Percentiles rank a stretch among this genome's conserved stretches.
These are phyloP conservation scores for Viola pubescens DNA, from an alignment of 441 rosid species.

Conservation along the genomic window DNA sequence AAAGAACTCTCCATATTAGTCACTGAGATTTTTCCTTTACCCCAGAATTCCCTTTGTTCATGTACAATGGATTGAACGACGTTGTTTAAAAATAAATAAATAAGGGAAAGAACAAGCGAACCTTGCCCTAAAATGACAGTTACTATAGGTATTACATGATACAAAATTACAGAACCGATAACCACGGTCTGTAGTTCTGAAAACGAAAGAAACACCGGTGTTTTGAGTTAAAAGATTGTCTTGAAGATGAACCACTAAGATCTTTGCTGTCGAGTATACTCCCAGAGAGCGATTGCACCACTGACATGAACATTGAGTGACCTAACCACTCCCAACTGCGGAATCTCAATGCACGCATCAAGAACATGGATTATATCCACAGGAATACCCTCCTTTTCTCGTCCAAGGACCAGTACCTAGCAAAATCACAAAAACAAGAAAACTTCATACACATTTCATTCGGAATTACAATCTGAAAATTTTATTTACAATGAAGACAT, in stretches of 20 bases:
- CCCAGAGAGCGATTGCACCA: conserved; percentile 97
- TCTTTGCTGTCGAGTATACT: conserved; percentile 89
- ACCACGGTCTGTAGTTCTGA: no score
- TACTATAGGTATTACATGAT: neutral
- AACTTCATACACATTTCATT: neutral
- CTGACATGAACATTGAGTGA: conserved; percentile 96
- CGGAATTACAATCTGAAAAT: neutral
- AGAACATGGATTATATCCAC: conserved; percentile 84
- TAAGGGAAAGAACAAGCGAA: neutral
- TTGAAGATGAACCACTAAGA: conserved; percentile 28
- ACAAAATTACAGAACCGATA: neutral
- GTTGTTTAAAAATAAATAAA: neutral
- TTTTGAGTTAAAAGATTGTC: neutral
- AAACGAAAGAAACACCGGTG: no score
- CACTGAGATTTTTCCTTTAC: no score
- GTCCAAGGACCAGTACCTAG: conserved; percentile 91
- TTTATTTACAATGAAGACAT: neutral
- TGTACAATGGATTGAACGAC: no score
- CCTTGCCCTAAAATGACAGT: conserved; percentile 6
- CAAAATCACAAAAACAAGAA: conserved; percentile 17
- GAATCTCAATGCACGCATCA: conserved; percentile 93
- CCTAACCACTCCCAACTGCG: conserved; percentile 90
- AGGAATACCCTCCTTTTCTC: conserved; percentile 90
- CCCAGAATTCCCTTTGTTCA: neutral
- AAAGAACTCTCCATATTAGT: no score